Evolutionary conservation across 2,329 filamentous ascomycete genomes (phyloP), one percentile per base, ranked within the genome.

Genomic region (Nothophoma quercina): DNA sequence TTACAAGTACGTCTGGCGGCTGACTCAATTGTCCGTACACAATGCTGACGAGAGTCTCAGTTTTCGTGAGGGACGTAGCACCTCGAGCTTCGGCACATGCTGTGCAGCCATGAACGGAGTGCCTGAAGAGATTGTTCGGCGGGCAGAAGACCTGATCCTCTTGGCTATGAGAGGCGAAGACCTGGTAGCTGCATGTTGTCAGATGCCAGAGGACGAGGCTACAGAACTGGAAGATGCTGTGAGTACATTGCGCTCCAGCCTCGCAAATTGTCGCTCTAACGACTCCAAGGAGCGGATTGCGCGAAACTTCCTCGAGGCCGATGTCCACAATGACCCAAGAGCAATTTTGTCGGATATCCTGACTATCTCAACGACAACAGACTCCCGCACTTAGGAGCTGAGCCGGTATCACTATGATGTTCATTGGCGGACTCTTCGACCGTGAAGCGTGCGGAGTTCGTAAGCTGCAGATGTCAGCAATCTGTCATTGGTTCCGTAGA

Each of bases 91-190:
- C 66, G 95, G 95, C 0, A 90, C 87, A 22, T 83, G 81, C 45
- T 98, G 95, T 68, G 95, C 95, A 22, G 86, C 87, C 3, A 84
- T 96, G 72, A 97, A 96, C 64, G 93, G 93, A 1, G 86, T 99
- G 12, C 87, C 91, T 23, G 67, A 76, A 15, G 80, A 82, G 5
- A 84, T 98, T 8, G 83, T 97, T 6, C 78, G 88, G 13, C 85
- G 93, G 48, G 92, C 93, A 0, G 88, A 91, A 58, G 83, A 87
- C 7, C 81, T 99, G 28, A 85, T 88, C 18, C 72, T 85, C 6
- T 77, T 95, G 13, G 79, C 88, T 26, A 84, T 85, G 13, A 84
- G 81, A 42, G 90, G 91, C 6, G 89, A 93, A 66, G 90, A 96
- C 70, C 78, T 98, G 2, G 83, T 88, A 5, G 82, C 85, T 23